Percentiles rank a stretch among this genome's conserved stretches.
These are phyloP conservation scores for Nannizziopsis barbatae DNA, from an alignment of 2,329 filamentous ascomycete species.

Conservation along the genomic window DNA sequence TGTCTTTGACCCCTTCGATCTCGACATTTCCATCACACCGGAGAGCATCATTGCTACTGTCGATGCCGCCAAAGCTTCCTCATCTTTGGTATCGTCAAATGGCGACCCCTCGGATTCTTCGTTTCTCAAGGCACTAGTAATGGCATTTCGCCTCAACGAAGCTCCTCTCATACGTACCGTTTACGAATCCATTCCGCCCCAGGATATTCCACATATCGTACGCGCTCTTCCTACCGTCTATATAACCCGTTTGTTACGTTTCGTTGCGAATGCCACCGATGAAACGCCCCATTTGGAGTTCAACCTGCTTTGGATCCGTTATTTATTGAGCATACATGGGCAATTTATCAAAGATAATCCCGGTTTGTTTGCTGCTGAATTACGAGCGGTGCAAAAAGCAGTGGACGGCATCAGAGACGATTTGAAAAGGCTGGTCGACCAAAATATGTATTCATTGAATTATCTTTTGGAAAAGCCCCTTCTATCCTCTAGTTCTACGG, in stretches of 20 bases:
- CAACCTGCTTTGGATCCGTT: constrained; percentile 84
- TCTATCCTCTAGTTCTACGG: not conserved
- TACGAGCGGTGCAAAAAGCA: constrained; percentile 70
- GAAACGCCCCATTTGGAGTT: constrained; percentile 90
- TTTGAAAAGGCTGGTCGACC: constrained; percentile 69
- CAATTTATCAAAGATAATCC: constrained; percentile 72
- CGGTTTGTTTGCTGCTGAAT: constrained; percentile 68
- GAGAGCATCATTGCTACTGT: constrained; percentile 71
- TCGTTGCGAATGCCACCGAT: constrained; percentile 78
- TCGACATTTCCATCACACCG: constrained; percentile 88
- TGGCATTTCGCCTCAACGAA: constrained; percentile 95
- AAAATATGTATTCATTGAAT: constrained; percentile 80
- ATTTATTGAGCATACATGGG: constrained; percentile 68
- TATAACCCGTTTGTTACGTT: constrained; percentile 70
- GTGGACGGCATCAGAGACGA: constrained; percentile 71
- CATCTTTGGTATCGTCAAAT: constrained; percentile 11
- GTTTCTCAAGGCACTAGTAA: constrained; percentile 83
- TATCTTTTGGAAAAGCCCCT: constrained; percentile 55
- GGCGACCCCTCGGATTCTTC: constrained; percentile 51
- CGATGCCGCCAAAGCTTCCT: constrained; percentile 28
- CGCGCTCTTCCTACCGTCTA: constrained; percentile 74
- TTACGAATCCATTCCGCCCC: constrained; percentile 68
- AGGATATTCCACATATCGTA: constrained; percentile 66
- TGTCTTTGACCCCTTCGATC: constrained; percentile 89
- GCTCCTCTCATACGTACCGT: constrained; percentile 68